phyloP scores from a whole-genome alignment of 441 rosid species.

The Sinapis alba region DNA sequence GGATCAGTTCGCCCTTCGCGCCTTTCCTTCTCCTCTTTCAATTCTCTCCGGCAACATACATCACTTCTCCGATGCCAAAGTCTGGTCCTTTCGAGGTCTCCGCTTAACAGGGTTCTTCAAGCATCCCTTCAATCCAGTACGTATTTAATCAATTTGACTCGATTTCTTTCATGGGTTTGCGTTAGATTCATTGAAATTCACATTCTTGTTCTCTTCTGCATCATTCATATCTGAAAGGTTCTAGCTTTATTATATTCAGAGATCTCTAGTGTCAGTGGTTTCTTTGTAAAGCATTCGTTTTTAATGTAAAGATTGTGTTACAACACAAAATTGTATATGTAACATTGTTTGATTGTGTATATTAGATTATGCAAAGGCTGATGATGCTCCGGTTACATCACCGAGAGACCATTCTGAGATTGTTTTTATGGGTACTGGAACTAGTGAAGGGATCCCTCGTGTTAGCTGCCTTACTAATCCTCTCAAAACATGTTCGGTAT shows the following conservation, averaged over 20 bases:
- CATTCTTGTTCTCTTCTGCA: not conserved
- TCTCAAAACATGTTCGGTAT: conserved; percentile 73
- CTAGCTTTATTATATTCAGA: not conserved
- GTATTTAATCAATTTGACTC: not conserved
- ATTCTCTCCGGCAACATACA: conserved; percentile 47
- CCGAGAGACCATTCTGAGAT: conserved; percentile 56
- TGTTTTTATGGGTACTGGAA: conserved; percentile 81
- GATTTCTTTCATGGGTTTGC: not conserved
- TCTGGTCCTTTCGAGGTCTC: conserved; percentile 43
- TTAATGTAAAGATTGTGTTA: conserved; percentile 1
- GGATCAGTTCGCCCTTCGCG: conserved; percentile 46
- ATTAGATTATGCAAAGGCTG: conserved; percentile 50
- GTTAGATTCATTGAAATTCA: not conserved
- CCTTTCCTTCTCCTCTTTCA: conserved; percentile 44
- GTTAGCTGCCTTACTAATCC: conserved; percentile 89
- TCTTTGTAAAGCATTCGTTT: not conserved
- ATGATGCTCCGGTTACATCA: conserved; percentile 32
- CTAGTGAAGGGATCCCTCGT: conserved; percentile 94
- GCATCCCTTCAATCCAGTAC: conserved; percentile 57
- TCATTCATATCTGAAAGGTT: not conserved
- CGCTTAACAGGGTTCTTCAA: conserved; percentile 51
- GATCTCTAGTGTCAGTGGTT: not conserved
- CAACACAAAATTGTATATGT: not conserved
- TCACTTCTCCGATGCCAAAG: conserved; percentile 32
- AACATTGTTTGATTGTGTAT: conserved; percentile 11